Base-by-base conservation (phyloP, 805 yeast genomes). In the Myxozyma geophila region DNA sequence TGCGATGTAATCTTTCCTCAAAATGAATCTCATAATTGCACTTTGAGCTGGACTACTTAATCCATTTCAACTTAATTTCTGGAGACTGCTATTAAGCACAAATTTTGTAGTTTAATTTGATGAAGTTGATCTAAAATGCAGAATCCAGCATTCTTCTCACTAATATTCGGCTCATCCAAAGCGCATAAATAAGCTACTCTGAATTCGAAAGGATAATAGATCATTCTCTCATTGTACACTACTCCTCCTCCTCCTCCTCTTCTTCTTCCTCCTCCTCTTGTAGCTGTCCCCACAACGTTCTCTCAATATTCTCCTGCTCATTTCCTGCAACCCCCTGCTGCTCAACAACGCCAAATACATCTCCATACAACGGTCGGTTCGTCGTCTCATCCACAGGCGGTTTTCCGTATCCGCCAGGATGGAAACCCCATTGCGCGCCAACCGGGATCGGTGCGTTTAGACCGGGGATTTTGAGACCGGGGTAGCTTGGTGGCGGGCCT, bases 401-500 rank as follows among this genome's bases (percentile, higher is more conserved):
- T 46, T 70, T 67, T 7, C 79, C 80, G 64, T 72, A 76, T n/a
- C 78, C 78, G 35, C 80, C 79, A 7, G 78, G 78, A 43, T 74
- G 77, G 58, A 72, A 76, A 2, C 79, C 79, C 79, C 79, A 77
- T 52, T 76, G 76, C 7, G 78, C 77, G 8, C 76, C 77, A 1
- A 70, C 57, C 1, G 79, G 79, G 55, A 78, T 75, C 1, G 78
- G 77, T 1, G 82, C 79, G 66, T 82, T 82, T 17, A 76, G 73
- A 2, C 82, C 87, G 2, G 85, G 90, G 7, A 90, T 82, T 40
- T 80, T 76, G 73, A 90, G 77, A 44, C 83, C 80, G 1, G 87
- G 86, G 75, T 90, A 92, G 19, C 91, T 81, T 0, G 97, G 97
- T 0, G 98, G 97, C 35, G 88, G 85, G 0, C 98, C 98, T 13